Evolutionary conservation across 805 yeast genomes (phyloP), one percentile per base, ranked within the genome.

Genomic region (Brettanomyces custersianus): DNA sequence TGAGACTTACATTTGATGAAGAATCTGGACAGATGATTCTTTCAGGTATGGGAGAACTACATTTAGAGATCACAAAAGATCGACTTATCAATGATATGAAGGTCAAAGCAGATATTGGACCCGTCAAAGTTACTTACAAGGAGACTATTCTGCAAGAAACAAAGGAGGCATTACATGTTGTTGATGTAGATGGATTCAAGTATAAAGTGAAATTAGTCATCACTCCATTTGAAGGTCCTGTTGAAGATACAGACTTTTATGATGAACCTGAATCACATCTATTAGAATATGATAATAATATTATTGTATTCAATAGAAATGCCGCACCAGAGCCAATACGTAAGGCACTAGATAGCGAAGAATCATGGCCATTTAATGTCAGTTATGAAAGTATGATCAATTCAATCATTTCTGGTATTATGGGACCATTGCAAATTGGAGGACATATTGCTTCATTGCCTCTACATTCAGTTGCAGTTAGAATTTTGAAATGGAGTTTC

Each of bases 21-120:
- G 97, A 90, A 46, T 66, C 85, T 38, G 95, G 92, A 5, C 96
- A 92, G 60, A 78, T 88, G 2, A 71, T 88, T 20, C 59, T 92
- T 21, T 78, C 95, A 15, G 98, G 98, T 22, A 90, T 45, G 49
- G 98, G 98, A 28, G 97, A 92, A 52, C 66, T 92, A 33, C 98
- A 92, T 60, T 66, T 92, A 34, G 97, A 92, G 46, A 87, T 92
- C 45, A 82, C 92, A 2, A 69, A 68, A 33, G 92, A 85, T 48
- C 66, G 96, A 37, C 66, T 87, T 29, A 60, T 84, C n/a, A 72
- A 72, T 29, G 95, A 86, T 39, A 67, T 87, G 69, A 80, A 80
- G 54, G 95, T 94, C 3, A 76, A 79, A 38, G 81, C 84, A 1
- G 78, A 77, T 22, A 68, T 86, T 27, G 87, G 96, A 31, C 78